Evolutionary conservation across 2,329 filamentous ascomycete genomes (phyloP).

Genomic region (Kalaharituber pfeilii): DNA sequence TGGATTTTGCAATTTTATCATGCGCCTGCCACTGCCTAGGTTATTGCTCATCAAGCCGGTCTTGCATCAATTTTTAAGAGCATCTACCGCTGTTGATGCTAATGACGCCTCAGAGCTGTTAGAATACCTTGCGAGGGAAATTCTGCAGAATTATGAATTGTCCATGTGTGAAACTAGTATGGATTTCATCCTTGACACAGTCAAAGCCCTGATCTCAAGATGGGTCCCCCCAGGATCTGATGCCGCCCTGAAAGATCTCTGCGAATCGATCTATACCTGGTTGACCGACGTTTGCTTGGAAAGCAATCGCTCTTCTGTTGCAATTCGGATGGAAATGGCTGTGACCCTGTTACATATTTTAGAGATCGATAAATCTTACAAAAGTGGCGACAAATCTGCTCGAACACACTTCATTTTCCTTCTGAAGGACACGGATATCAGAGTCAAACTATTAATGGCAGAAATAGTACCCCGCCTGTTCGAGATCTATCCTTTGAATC

Average conservation of each 20-base stretch:
- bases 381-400: constrained; percentile 30
- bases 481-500: constrained; percentile 58
- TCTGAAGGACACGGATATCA: constrained; percentile 46
- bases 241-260: constrained; percentile 45
- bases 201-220: constrained; percentile 43
- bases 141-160: constrained; percentile 40
- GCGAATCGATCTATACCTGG: constrained; percentile 62
- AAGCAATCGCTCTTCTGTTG: constrained; percentile 51
- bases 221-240: constrained; percentile 43
- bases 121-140: constrained; percentile 29
- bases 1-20: constrained; percentile 18
- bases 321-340: constrained; percentile 49
- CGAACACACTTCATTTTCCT: constrained; percentile 60
- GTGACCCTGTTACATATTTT: constrained; percentile 54
- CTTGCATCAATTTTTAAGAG: constrained; percentile 18
- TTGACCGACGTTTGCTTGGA: constrained; percentile 51
- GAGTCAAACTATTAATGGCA: constrained; percentile 60
- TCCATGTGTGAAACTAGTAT: constrained; percentile 59
- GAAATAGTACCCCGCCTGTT: constrained; percentile 57
- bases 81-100: constrained; percentile 6
- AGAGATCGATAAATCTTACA: constrained; percentile 44
- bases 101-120: constrained; percentile 14
- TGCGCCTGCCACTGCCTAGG: constrained; percentile 12
- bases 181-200: constrained; percentile 47
- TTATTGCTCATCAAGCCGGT: constrained; percentile 19